Evolutionary conservation across 1,139 yeast species (phyloP).

Genomic region (Taphrina flavorubra): DNA sequence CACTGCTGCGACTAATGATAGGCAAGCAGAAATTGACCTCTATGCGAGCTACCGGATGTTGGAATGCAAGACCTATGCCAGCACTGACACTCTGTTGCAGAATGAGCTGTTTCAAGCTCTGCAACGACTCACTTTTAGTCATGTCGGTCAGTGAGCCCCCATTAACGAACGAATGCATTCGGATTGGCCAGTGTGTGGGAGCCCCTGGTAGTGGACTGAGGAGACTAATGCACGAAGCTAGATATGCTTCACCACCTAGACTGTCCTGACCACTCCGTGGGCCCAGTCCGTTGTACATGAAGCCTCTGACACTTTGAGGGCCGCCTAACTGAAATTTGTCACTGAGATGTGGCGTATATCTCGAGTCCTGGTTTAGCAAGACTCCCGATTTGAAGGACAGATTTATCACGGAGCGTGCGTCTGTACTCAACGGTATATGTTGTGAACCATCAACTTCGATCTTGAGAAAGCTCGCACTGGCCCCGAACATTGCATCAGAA

Average conservation of each 20-base stretch:
- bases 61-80: constrained; percentile 80
- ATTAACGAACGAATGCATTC: constrained; percentile 48
- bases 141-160: constrained; percentile 62
- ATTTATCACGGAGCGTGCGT: constrained; percentile 45
- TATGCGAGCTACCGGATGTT: constrained; percentile 79
- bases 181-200: constrained; percentile 49
- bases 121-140: constrained; percentile 49
- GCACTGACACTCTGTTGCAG: constrained; percentile 57
- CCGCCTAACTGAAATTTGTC: constrained; percentile 74
- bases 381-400: constrained; percentile 48
- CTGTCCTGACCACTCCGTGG: constrained; percentile 67
- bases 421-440: constrained; percentile 46
- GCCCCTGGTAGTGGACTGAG: constrained; percentile 69
- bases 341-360: constrained; percentile 51
- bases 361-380: constrained; percentile 47
- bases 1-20: constrained; percentile 66
- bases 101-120: constrained; percentile 35
- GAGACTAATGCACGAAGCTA: constrained; percentile 72
- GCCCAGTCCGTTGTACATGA: constrained; percentile 78
- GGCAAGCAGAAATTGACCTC: constrained; percentile 89
- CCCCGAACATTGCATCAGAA: constrained; percentile 52
- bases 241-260: constrained; percentile 80
- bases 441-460: constrained; percentile 45
- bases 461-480: constrained; percentile 52
- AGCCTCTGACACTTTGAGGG: constrained; percentile 81